Conservation (phyloP, 2,329 filamentous ascomycete species). For the Xylariales sp. region DNA sequence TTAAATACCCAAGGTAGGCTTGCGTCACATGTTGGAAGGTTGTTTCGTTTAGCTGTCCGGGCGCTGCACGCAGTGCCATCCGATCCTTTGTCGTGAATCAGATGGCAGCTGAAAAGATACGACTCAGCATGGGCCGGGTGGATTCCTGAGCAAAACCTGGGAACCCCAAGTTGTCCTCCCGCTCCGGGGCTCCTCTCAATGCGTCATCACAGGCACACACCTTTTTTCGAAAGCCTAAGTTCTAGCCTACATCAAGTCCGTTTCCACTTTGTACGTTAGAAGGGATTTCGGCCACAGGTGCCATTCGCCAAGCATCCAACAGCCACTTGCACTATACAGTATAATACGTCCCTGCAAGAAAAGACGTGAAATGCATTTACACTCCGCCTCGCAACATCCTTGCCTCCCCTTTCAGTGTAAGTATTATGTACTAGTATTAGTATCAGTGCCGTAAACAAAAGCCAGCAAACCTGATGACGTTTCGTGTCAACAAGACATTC, state of each 20-base stretch:
- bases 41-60: constrained; percentile 27
- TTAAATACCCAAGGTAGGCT: constrained; percentile 11
- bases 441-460: too few species aligned
- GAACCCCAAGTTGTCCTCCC: background rate
- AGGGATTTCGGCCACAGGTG: background rate
- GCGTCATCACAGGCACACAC: background rate
- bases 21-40: constrained; percentile 29
- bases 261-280: background rate
- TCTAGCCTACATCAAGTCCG: too few species aligned
- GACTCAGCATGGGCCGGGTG: constrained; percentile 11
- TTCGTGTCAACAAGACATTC: too few species aligned
- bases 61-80: constrained; percentile 1
- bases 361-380: constrained; percentile 10
- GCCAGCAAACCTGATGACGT: too few species aligned
- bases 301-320: constrained; percentile 7
- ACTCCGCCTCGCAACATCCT: background rate
- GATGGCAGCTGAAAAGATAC: constrained; percentile 12
- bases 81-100: constrained; percentile 18
- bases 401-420: too few species aligned
- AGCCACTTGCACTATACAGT: background rate
- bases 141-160: background rate
- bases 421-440: background rate
- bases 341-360: background rate
- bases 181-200: background rate
- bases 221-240: background rate